phyloP scores from a whole-genome alignment of 495 filamentous ascomycete species.

The Xylaria palmicola region DNA sequence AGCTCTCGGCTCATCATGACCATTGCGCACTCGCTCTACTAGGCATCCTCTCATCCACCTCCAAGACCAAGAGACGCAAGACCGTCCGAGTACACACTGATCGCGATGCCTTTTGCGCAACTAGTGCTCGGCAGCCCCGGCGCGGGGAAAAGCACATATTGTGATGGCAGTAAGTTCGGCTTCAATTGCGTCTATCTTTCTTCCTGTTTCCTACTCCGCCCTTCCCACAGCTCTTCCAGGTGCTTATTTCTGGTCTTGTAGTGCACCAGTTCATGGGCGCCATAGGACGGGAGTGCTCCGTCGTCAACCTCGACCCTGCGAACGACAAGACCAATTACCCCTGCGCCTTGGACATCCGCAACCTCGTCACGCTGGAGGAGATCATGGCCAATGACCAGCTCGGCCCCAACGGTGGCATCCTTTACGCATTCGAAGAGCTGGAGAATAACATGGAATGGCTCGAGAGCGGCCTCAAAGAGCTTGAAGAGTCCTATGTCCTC shows the following conservation, averaged over 20 bases:
- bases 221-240: neutral
- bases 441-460: slow-evolving; percentile 91
- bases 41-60: neutral
- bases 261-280: slow-evolving; percentile 96
- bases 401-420: slow-evolving; percentile 86
- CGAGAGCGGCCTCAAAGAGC: slow-evolving; percentile 69
- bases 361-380: slow-evolving; percentile 84
- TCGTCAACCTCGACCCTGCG: slow-evolving; percentile 95
- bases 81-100: neutral
- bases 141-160: slow-evolving; percentile 94
- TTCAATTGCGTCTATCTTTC: neutral
- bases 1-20: neutral
- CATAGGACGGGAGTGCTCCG: slow-evolving; percentile 88
- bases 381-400: slow-evolving; percentile 91
- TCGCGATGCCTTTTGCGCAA: slow-evolving; percentile 57
- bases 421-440: slow-evolving; percentile 94
- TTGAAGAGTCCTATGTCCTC: slow-evolving; percentile 87
- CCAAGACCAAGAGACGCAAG: neutral
- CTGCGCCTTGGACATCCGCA: slow-evolving; percentile 86
- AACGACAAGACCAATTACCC: slow-evolving; percentile 82
- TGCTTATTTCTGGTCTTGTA: slow-evolving; percentile 19
- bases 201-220: neutral
- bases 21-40: neutral
- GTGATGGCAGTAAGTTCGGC: slow-evolving; percentile 72
- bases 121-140: slow-evolving; percentile 91